phyloP scores from a whole-genome alignment of 192 early-diverging fungal species.

The Dissophora ornata region DNA sequence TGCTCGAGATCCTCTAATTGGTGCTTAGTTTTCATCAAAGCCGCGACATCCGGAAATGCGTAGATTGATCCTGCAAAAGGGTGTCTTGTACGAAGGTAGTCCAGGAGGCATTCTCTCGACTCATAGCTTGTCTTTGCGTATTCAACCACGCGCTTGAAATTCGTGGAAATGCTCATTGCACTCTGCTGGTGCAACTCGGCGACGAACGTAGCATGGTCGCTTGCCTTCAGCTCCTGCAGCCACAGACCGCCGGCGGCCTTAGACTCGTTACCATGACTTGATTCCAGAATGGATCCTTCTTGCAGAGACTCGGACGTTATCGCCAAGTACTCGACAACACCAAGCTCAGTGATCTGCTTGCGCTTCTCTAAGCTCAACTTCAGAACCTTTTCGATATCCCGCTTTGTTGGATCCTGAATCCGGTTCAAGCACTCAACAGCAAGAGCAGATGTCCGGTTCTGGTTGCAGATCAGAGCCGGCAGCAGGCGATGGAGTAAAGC shows the following conservation, averaged over 20 bases:
- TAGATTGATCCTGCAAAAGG: slow-evolving; percentile 60
- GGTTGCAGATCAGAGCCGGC: slow-evolving; percentile 47
- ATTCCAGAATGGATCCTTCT: neutral
- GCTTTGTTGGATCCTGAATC: slow-evolving; percentile 24
- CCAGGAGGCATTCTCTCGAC: slow-evolving; percentile 42
- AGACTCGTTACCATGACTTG: neutral
- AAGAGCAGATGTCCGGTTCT: slow-evolving; percentile 45
- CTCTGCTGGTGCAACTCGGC: slow-evolving; percentile 12
- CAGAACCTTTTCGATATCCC: slow-evolving; percentile 7
- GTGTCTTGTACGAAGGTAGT: slow-evolving; percentile 53
- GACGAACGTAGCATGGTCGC: slow-evolving; percentile 17
- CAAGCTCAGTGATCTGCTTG: slow-evolving; percentile 1
- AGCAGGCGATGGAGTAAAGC: slow-evolving; percentile 54
- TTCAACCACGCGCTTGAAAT: slow-evolving; percentile 32
- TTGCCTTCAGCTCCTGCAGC: slow-evolving; percentile 7
- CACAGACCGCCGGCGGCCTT: neutral
- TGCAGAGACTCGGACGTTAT: slow-evolving; percentile 17
- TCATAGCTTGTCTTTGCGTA: slow-evolving; percentile 15
- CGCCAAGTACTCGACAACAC: slow-evolving; percentile 20
- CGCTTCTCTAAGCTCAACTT: slow-evolving; percentile 13
- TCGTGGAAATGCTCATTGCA: slow-evolving; percentile 26
- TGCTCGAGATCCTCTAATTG: neutral
- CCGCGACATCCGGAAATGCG: slow-evolving; percentile 13
- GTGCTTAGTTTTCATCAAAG: neutral
- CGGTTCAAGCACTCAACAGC: slow-evolving; percentile 30